Conservation (phyloP, 192 early-diverging fungal species). For the Entomortierella parvispora region DNA sequence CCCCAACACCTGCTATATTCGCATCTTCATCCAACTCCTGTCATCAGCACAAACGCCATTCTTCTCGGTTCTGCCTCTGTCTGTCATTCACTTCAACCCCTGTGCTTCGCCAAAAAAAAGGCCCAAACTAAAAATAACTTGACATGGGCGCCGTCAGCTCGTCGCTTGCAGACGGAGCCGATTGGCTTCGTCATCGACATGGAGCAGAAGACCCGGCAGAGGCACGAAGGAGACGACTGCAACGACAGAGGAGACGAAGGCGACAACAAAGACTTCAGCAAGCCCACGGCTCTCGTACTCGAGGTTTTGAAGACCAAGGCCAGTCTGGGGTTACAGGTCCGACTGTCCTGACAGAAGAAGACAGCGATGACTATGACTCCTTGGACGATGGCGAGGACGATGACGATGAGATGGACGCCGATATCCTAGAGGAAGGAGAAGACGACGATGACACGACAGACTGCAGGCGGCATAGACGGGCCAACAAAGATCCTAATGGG, state of each 20-base stretch:
- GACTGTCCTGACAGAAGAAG: not conserved
- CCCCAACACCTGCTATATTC: too few species aligned
- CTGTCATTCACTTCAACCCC: too few species aligned
- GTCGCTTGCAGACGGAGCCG: constrained; percentile 22
- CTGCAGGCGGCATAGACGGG: not conserved
- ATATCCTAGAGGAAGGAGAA: not conserved
- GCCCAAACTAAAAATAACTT: not conserved
- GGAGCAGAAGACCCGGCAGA: not conserved
- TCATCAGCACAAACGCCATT: not conserved
- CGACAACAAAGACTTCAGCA: constrained; percentile 7
- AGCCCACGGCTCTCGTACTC: not conserved
- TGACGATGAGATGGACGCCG: constrained; percentile 4
- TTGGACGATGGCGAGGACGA: constrained; percentile 13
- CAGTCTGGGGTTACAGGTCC: not conserved
- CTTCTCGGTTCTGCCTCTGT: too few species aligned
- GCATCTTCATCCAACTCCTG: too few species aligned
- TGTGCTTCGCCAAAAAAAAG: too few species aligned
- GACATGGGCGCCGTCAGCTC: constrained; percentile 44
- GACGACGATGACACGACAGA: constrained; percentile 32
- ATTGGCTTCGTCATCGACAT: constrained; percentile 19
- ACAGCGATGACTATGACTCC: constrained; percentile 18
- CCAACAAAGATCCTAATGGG: not conserved
- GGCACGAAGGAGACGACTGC: not conserved
- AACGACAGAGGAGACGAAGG: constrained; percentile 2
- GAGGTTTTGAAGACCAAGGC: constrained; percentile 21